phyloP scores from a whole-genome alignment of 768 basidiomycete species.

The Naganishia onofrii region DNA sequence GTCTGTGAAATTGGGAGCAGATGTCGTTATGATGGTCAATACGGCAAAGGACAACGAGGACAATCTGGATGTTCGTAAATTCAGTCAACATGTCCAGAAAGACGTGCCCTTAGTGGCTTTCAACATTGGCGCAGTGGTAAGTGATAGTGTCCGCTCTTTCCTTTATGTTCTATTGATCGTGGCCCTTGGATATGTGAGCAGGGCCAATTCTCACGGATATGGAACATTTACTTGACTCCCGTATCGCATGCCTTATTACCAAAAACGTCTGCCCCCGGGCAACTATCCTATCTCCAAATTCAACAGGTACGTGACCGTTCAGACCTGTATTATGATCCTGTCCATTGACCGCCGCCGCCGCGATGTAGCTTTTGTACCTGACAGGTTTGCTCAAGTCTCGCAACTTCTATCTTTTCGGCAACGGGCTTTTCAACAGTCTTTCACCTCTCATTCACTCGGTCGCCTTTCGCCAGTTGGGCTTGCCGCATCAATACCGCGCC shows the following conservation, averaged over 20 bases:
- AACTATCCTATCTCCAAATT: slow-evolving; percentile 82
- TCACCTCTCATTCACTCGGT: slow-evolving; percentile 92
- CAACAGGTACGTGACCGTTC: slow-evolving; percentile 53
- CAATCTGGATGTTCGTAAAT: slow-evolving; percentile 74
- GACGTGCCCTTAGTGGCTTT: slow-evolving; percentile 86
- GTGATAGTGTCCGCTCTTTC: background rate
- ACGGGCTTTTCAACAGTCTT: slow-evolving; percentile 80
- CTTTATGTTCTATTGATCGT: background rate
- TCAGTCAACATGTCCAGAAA: slow-evolving; percentile 59
- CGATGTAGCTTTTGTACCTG: slow-evolving; percentile 64
- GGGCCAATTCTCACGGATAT: slow-evolving; percentile 85
- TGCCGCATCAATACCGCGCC: slow-evolving; percentile 78
- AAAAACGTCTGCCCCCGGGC: slow-evolving; percentile 83
- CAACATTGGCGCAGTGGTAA: slow-evolving; percentile 70
- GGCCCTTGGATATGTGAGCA: background rate
- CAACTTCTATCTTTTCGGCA: slow-evolving; percentile 82
- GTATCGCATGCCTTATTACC: slow-evolving; percentile 85
- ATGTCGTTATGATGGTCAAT: slow-evolving; percentile 89
- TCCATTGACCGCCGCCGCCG: background rate
- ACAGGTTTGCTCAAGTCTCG: slow-evolving; percentile 72
- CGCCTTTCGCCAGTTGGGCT: slow-evolving; percentile 71
- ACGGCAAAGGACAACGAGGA: slow-evolving; percentile 72
- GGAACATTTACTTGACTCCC: slow-evolving; percentile 81
- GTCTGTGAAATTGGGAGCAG: slow-evolving; percentile 60
- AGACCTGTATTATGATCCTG: background rate